A percentile compares a stretch with the other conserved stretches of the same genome.
Conservation (phyloP, 75 land plant genomes). For the Ceratopteris richardii region DNA sequence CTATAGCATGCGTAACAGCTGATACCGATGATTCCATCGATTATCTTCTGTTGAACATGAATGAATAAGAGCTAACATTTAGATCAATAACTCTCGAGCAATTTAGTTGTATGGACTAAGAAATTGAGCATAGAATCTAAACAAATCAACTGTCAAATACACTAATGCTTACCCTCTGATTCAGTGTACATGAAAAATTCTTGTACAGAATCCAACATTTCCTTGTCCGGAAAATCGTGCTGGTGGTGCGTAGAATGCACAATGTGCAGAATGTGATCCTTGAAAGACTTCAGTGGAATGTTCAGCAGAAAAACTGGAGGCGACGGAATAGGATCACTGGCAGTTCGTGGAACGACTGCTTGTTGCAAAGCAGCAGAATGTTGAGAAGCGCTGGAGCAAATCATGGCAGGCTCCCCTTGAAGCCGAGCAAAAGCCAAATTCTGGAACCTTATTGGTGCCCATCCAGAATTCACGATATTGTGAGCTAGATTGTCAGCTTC, state of each 20-base stretch:
- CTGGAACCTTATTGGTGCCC: neutral
- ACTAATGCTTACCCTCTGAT: slow-evolving; percentile 3
- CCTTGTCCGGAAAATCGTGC: slow-evolving; percentile 11
- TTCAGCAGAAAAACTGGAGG: neutral
- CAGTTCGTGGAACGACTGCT: neutral
- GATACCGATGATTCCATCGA: too few relatives aligned
- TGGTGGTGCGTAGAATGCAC: neutral
- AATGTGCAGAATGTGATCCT: slow-evolving; percentile 1
- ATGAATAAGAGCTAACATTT: too few relatives aligned
- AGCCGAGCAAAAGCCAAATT: slow-evolving; percentile 7
- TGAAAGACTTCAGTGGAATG: neutral
- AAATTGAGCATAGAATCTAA: too few relatives aligned
- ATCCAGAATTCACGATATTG: neutral
- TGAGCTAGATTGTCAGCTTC: neutral
- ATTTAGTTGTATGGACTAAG: too few relatives aligned
- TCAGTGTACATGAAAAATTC: slow-evolving; percentile 14
- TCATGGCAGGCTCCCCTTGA: slow-evolving; percentile 9
- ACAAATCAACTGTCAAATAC: too few relatives aligned
- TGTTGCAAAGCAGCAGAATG: neutral
- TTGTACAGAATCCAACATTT: slow-evolving; percentile 7
- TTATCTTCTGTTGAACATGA: too few relatives aligned
- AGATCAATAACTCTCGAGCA: too few relatives aligned
- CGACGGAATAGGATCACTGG: neutral
- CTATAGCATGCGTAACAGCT: too few relatives aligned
- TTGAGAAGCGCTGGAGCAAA: slow-evolving; percentile 5